Evolutionary conservation across 2,329 filamentous ascomycete genomes (phyloP).

Genomic region (Lasiodiplodia hormozganensis): DNA sequence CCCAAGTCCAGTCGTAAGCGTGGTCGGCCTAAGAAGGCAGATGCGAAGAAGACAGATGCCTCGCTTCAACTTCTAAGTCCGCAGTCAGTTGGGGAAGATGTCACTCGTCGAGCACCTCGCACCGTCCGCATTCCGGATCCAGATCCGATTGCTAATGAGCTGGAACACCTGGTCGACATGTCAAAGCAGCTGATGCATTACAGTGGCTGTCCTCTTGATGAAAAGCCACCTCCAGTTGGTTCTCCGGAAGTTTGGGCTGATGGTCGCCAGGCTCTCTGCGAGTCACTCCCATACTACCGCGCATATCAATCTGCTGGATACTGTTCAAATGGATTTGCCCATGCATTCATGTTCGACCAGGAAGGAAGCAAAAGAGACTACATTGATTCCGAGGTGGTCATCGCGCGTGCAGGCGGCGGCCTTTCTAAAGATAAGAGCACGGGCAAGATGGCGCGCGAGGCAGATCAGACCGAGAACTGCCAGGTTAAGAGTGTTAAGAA

Average conservation of each 20-base stretch:
- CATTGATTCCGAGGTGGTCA: constrained; percentile 67
- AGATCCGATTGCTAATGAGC: not conserved
- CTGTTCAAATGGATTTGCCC: constrained; percentile 55
- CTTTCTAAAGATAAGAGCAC: constrained; percentile 53
- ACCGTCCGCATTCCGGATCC: not conserved
- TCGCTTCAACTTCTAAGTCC: not conserved
- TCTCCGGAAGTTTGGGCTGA: constrained; percentile 64
- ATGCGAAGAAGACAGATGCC: not conserved
- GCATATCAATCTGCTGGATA: constrained; percentile 68
- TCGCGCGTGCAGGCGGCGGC: constrained; percentile 67
- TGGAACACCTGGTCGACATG: not conserved
- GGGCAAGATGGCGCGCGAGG: constrained; percentile 55
- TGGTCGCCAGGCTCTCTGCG: constrained; percentile 66
- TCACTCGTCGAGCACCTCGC: not conserved
- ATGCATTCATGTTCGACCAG: constrained; percentile 66
- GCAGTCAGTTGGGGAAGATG: not conserved
- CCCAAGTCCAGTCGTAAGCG: not conserved
- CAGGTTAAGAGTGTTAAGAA: constrained; percentile 53
- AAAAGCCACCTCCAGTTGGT: constrained; percentile 41
- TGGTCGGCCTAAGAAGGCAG: not conserved
- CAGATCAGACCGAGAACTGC: constrained; percentile 53
- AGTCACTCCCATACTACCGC: constrained; percentile 68
- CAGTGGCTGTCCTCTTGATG: not conserved
- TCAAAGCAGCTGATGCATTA: not conserved
- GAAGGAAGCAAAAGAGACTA: constrained; percentile 62